Evolutionary conservation across 495 filamentous ascomycete genomes (phyloP).

Genomic region (Podospora comata): DNA sequence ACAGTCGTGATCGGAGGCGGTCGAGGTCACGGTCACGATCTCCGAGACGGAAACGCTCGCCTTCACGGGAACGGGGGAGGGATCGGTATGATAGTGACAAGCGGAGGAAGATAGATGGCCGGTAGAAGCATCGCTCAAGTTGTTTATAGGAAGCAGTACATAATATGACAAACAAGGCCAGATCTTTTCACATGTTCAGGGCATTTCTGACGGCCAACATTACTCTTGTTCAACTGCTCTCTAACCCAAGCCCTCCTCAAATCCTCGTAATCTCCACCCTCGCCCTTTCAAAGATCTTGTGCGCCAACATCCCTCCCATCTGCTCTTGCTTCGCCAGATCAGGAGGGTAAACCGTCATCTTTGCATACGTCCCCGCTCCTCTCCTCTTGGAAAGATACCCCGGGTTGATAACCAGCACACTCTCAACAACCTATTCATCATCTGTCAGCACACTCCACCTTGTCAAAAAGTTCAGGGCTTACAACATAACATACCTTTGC

Average conservation of each 20-base stretch:
- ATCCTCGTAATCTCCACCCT: conserved; percentile 82
- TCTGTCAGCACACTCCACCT: conserved; percentile 15
- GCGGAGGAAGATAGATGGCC: conserved; percentile 57
- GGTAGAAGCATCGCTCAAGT: conserved; percentile 18
- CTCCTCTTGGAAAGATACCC: conserved; percentile 79
- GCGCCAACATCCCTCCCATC: conserved; percentile 56
- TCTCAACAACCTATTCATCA: conserved; percentile 67
- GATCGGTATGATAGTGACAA: conserved; percentile 62
- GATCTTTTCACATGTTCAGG: background rate
- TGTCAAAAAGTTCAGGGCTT: no score
- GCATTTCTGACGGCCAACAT: background rate
- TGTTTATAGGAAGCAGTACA: background rate
- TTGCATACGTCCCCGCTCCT: conserved; percentile 76
- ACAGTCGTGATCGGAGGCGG: conserved; percentile 28
- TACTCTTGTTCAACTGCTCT: background rate
- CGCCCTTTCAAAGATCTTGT: conserved; percentile 77
- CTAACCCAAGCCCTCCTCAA: conserved; percentile 32
- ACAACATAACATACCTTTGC: conserved; percentile 62
- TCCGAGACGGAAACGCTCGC: conserved; percentile 57
- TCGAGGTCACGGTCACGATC: conserved; percentile 43
- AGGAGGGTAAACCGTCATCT: conserved; percentile 67
- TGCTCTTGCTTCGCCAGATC: conserved; percentile 55
- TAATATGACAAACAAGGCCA: background rate
- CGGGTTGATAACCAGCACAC: conserved; percentile 82
- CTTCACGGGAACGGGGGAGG: conserved; percentile 58